These are phyloP conservation scores for Rhizopogon rudus DNA, from an alignment of 768 basidiomycete species.

Conservation along the genomic window DNA sequence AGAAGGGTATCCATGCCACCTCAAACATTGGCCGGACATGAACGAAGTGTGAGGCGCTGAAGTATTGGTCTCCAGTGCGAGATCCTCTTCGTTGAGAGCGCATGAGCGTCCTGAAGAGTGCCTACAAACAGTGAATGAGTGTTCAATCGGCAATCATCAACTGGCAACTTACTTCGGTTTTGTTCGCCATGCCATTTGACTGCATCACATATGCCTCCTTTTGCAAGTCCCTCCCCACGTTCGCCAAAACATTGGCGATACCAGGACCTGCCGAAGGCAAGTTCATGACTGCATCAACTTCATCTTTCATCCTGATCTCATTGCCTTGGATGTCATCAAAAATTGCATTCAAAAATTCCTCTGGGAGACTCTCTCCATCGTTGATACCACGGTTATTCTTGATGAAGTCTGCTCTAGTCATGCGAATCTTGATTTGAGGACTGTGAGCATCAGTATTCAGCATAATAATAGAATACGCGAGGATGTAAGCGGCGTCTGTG, in stretches of 20 bases:
- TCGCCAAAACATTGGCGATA: conserved; percentile 75
- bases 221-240: conserved; percentile 91
- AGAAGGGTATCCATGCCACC: conserved; percentile 97
- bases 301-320: conserved; percentile 99
- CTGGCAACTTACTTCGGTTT: conserved; percentile 73
- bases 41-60: conserved; percentile 92
- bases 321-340: conserved; percentile 89
- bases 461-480: conserved; percentile 93
- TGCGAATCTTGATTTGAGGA: conserved; percentile 89
- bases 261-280: conserved; percentile 55
- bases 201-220: conserved; percentile 95
- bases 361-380: conserved; percentile 82
- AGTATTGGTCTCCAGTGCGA: conserved; percentile 81
- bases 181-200: conserved; percentile 93
- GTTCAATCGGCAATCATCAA: conserved; percentile 3
- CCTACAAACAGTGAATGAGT: conserved; percentile 38
- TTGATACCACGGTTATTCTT: conserved; percentile 98
- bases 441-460: conserved; percentile 98
- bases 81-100: conserved; percentile 84
- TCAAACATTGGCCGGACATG: conserved; percentile 99
- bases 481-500: conserved; percentile 86
- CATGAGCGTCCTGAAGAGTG: conserved; percentile 89
- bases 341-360: conserved; percentile 72
- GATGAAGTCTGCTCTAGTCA: conserved; percentile 88
- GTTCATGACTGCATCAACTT: conserved; percentile 58